Base-by-base conservation (phyloP, 1,139 yeast species). In the Geotrichum phurueaensis region DNA sequence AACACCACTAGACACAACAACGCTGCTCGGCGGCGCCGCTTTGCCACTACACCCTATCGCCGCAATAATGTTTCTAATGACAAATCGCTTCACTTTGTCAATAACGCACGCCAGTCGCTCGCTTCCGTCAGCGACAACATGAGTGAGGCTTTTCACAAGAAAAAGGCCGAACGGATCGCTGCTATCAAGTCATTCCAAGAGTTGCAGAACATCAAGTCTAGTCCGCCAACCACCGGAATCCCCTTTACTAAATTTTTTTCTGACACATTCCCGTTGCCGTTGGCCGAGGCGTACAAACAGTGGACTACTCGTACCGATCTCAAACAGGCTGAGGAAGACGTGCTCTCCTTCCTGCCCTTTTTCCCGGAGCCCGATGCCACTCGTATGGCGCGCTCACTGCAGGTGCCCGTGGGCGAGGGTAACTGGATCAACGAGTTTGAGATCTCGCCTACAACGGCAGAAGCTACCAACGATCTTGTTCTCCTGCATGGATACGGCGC, bases 401-500 rank as follows among this genome's bases (percentile, higher is more conserved):
- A 84, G 65, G 83, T 88, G 1, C 76, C 78, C 4, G 78, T 85
- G 25, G 67, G 64, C 15, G 78, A 78, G 36, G 78, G 79, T 9
- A 75, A 79, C 31, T 78, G 72, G 65, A 80, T 89, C 69, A 87
- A 85, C 69, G 89, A 86, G 67, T 80, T 87, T 59, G 76, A 76
- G 57, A 66, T 76, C 58, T 63, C 67, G n/a, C 51, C 39, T 6
- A 23, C 53, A 3, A 5, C 45, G n/a, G 61, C 54, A 39, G 27
- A 22, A 12, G 29, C 45, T n/a, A 45, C 23, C 12, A 20, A 53
- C 23, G 56, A 53, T 29, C 45, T 59, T 2, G 90, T 91, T 3
- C 78, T 94, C 68, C 69, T 92, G 18, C 99, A 94, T 71, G 99
- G 99, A 0, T 91, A 89, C 72, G 97, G 96, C 0, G 96, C 98